Percentiles rank a stretch among this genome's conserved stretches.
Evolutionary conservation across 169 alveolate species (phyloP).

Genomic region (Eimeria zaria): DNA sequence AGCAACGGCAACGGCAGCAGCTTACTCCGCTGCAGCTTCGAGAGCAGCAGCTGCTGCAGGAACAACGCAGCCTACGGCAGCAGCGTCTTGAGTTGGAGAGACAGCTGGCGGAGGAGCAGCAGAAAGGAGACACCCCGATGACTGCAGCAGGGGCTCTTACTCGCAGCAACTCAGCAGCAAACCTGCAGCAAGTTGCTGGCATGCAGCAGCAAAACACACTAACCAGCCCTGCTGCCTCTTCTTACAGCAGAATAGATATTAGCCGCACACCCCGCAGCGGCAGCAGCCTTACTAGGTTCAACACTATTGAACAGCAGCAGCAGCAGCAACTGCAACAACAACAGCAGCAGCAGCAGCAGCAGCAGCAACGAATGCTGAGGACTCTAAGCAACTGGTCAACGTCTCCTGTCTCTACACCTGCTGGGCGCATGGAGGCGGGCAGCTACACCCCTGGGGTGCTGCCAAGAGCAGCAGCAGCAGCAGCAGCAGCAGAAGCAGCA

Average conservation of each 20-base stretch:
- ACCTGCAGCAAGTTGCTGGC: neutral
- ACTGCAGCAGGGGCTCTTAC: neutral
- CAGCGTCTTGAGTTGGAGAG: slow-evolving; percentile 56
- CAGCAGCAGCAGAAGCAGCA: neutral
- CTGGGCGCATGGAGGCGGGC: neutral
- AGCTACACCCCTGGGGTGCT: neutral
- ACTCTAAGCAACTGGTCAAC: slow-evolving; percentile 1
- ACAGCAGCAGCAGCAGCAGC: slow-evolving; percentile 27
- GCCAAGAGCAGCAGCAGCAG: neutral
- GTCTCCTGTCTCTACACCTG: slow-evolving; percentile 8
- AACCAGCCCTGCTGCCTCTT: neutral
- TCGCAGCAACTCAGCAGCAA: slow-evolving; percentile 9
- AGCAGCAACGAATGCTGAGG: neutral
- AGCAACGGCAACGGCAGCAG: neutral
- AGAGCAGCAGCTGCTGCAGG: slow-evolving; percentile 59
- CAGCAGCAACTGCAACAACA: slow-evolving; percentile 15
- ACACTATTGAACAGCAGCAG: neutral
- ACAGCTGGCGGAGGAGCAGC: slow-evolving; percentile 38
- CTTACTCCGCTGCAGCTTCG: slow-evolving; percentile 24
- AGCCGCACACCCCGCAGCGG: slow-evolving; percentile 37
- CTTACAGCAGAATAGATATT: neutral
- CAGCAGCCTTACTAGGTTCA: neutral
- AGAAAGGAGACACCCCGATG: neutral
- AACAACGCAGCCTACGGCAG: slow-evolving; percentile 43
- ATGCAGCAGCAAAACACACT: neutral